These are phyloP conservation scores for Neonectria faginata DNA, from an alignment of 2,329 filamentous ascomycete species.

Conservation along the genomic window DNA sequence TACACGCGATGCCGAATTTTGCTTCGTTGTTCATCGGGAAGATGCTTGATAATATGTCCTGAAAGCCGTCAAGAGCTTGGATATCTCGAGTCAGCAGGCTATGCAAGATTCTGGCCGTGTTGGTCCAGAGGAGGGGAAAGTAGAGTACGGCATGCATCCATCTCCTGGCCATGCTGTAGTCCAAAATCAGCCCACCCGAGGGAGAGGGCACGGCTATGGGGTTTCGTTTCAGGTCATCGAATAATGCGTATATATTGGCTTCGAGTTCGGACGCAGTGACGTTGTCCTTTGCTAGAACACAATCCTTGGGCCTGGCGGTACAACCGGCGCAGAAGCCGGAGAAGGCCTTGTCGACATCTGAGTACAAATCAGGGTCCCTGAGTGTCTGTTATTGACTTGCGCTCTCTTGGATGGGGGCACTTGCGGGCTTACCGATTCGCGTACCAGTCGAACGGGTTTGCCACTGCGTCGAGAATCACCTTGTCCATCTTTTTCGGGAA, in stretches of 20 bases:
- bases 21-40: background rate
- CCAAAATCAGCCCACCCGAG: constrained; percentile 26
- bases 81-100: constrained; percentile 50
- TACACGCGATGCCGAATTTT: constrained; percentile 49
- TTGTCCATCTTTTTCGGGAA: constrained; percentile 52
- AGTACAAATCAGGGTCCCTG: constrained; percentile 43
- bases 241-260: constrained; percentile 35
- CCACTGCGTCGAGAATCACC: constrained; percentile 49
- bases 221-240: constrained; percentile 40
- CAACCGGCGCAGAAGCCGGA: constrained; percentile 43
- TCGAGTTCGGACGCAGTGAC: constrained; percentile 41
- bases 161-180: constrained; percentile 36
- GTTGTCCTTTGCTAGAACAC: constrained; percentile 37
- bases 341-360: constrained; percentile 45
- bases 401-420: too few species aligned
- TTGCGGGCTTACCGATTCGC: constrained; percentile 32
- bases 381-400: background rate
- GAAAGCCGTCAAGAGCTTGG: background rate
- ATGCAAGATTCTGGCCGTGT: constrained; percentile 53
- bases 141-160: constrained; percentile 28
- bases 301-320: constrained; percentile 35
- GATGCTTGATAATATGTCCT: background rate
- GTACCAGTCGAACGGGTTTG: constrained; percentile 50
- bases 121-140: constrained; percentile 51
- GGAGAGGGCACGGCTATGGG: constrained; percentile 39